Conservation (phyloP, 306 rosid species). For the Begonia masoniana region DNA sequence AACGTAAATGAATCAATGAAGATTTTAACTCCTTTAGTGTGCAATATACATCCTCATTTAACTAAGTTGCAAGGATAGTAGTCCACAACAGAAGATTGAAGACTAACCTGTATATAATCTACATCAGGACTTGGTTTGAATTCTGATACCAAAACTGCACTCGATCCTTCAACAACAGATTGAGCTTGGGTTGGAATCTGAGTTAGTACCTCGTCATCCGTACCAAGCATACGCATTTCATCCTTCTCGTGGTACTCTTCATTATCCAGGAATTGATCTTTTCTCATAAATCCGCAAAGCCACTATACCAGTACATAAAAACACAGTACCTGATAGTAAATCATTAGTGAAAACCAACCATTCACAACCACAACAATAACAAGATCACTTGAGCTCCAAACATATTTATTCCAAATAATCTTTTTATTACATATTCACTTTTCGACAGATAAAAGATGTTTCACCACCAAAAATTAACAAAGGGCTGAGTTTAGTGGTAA, state of each 20-base stretch:
- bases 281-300: slow-evolving; percentile 39
- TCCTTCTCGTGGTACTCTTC: slow-evolving; percentile 16
- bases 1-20: too few species aligned
- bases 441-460: too few species aligned
- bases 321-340: slow-evolving; percentile 78
- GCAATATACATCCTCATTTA: too few species aligned
- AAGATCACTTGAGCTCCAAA: too few species aligned
- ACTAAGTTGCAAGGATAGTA: not conserved
- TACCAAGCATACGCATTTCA: slow-evolving; percentile 35
- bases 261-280: slow-evolving; percentile 25
- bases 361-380: slow-evolving; percentile 19
- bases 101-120: slow-evolving; percentile 72
- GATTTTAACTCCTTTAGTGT: too few species aligned
- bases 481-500: too few species aligned
- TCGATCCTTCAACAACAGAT: slow-evolving; percentile 75
- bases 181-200: slow-evolving; percentile 88
- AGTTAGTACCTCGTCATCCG: slow-evolving; percentile 52
- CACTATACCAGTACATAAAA: slow-evolving; percentile 78
- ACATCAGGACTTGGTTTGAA: slow-evolving; percentile 74
- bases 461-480: too few species aligned
- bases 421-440: not conserved
- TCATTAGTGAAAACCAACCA: slow-evolving; percentile 80
- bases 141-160: slow-evolving; percentile 38
- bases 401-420: not conserved
- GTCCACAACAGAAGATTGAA: not conserved